These are phyloP conservation scores for Aurantiochytrium sp. DNA, from an alignment of 108 stramenopile genomes.

Conservation along the genomic window DNA sequence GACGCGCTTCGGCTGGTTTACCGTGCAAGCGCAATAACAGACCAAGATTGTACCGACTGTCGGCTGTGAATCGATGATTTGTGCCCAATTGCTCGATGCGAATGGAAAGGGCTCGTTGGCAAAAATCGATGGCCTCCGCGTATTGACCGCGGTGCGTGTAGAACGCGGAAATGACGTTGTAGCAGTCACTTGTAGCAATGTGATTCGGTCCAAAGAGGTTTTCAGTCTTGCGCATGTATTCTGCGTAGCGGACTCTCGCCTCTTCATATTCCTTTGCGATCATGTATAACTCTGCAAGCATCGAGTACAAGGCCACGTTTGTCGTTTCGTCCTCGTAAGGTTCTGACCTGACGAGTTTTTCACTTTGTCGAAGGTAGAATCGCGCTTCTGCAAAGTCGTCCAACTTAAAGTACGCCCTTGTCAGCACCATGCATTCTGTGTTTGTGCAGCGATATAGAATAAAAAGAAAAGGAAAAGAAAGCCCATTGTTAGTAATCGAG, in stretches of 20 bases:
- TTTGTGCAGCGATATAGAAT: neutral
- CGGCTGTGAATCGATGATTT: neutral
- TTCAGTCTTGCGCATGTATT: neutral
- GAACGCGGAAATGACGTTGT: neutral
- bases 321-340: neutral
- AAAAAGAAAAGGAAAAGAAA: neutral
- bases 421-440: neutral
- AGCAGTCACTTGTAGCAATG: slow-evolving; percentile 1
- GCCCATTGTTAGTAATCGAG: neutral
- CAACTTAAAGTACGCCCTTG: neutral
- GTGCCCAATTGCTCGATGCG: neutral
- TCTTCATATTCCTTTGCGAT: neutral
- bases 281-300: neutral
- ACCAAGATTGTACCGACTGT: slow-evolving; percentile 4
- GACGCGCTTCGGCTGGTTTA: neutral
- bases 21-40: neutral
- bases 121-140: neutral
- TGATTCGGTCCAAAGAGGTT: neutral
- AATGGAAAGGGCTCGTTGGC: neutral
- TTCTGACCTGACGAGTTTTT: neutral
- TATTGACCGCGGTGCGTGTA: neutral
- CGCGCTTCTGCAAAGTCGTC: neutral
- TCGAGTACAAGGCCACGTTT: neutral
- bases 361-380: neutral
- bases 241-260: neutral